Evolutionary conservation across 2,329 filamentous ascomycete species (phyloP).

Genomic region (Calonectria pteridis): DNA sequence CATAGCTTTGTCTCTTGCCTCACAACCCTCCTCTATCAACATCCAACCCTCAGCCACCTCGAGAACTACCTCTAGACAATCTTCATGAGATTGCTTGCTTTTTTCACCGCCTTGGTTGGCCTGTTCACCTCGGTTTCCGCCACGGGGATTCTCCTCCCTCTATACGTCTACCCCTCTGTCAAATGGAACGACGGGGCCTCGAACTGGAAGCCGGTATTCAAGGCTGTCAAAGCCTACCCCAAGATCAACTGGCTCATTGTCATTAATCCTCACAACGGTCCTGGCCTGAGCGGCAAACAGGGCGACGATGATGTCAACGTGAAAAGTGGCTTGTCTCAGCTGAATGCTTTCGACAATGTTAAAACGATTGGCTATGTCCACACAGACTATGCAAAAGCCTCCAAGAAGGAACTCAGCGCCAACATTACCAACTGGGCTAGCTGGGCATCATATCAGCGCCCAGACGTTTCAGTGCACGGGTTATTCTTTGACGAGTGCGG

Average conservation of each 20-base stretch:
- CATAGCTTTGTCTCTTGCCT: not conserved
- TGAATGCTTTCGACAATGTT: constrained; percentile 37
- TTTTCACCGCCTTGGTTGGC: not conserved
- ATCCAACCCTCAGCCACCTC: not conserved
- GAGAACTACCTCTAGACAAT: not conserved
- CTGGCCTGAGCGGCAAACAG: constrained; percentile 32
- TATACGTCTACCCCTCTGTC: constrained; percentile 40
- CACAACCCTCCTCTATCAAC: not conserved
- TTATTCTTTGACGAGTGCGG: constrained; percentile 41
- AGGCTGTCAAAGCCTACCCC: constrained; percentile 22
- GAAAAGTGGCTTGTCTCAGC: constrained; percentile 36
- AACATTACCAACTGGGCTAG: constrained; percentile 37
- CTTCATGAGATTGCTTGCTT: constrained; percentile 8
- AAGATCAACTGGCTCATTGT: constrained; percentile 34
- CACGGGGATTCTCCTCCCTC: constrained; percentile 36
- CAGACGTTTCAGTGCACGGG: constrained; percentile 36
- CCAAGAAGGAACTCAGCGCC: constrained; percentile 35
- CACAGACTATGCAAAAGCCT: constrained; percentile 31
- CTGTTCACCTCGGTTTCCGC: constrained; percentile 16
- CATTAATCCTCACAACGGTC: constrained; percentile 38
- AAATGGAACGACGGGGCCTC: constrained; percentile 34
- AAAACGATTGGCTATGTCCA: constrained; percentile 42
- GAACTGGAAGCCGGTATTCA: constrained; percentile 38
- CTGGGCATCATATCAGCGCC: constrained; percentile 30
- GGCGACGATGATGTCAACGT: constrained; percentile 39